Percentiles rank a stretch among this genome's conserved stretches.
Evolutionary conservation across 345 rosid genomes (phyloP).

Genomic region (Kandelia obovata): DNA sequence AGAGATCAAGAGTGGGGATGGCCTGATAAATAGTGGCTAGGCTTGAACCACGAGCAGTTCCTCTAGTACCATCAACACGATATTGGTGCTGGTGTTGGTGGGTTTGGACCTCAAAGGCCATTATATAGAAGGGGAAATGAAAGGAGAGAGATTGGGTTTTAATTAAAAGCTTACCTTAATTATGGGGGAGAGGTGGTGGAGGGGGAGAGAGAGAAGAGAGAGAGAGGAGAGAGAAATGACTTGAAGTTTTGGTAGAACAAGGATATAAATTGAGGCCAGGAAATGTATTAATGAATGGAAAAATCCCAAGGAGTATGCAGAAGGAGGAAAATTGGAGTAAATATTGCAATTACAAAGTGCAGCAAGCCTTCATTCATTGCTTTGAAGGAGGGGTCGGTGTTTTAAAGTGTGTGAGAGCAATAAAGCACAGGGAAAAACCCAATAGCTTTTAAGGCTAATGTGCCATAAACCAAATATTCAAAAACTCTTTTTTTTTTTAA

Average conservation of each 20-base stretch:
- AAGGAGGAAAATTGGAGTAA: slow-evolving; percentile 37
- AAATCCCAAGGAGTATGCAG: slow-evolving; percentile 37
- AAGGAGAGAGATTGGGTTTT: slow-evolving; percentile 40
- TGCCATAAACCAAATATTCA: not conserved
- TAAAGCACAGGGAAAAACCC: slow-evolving; percentile 26
- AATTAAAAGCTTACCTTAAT: slow-evolving; percentile 72
- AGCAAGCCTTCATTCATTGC: slow-evolving; percentile 51
- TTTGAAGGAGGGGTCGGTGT: slow-evolving; percentile 31
- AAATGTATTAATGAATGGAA: slow-evolving; percentile 50
- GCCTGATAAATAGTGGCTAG: slow-evolving; percentile 10
- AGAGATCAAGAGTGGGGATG: slow-evolving; percentile 13
- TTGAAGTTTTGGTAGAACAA: slow-evolving; percentile 48
- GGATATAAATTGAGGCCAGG: slow-evolving; percentile 54
- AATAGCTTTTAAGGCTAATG: slow-evolving; percentile 49
- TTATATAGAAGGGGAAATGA: slow-evolving; percentile 35
- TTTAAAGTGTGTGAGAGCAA: slow-evolving; percentile 24
- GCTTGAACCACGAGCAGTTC: slow-evolving; percentile 7
- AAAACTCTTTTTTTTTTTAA: not conserved
- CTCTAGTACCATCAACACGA: slow-evolving; percentile 9
- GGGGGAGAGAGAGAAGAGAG: slow-evolving; percentile 31
- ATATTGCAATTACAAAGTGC: slow-evolving; percentile 37
- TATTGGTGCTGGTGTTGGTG: slow-evolving; percentile 24
- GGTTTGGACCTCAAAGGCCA: slow-evolving; percentile 37
- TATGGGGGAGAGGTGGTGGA: slow-evolving; percentile 61
- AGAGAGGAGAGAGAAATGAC: slow-evolving; percentile 33